Conservation (phyloP, 2,329 filamentous ascomycete genomes). For the Paracorniculantispora psalliotae region DNA sequence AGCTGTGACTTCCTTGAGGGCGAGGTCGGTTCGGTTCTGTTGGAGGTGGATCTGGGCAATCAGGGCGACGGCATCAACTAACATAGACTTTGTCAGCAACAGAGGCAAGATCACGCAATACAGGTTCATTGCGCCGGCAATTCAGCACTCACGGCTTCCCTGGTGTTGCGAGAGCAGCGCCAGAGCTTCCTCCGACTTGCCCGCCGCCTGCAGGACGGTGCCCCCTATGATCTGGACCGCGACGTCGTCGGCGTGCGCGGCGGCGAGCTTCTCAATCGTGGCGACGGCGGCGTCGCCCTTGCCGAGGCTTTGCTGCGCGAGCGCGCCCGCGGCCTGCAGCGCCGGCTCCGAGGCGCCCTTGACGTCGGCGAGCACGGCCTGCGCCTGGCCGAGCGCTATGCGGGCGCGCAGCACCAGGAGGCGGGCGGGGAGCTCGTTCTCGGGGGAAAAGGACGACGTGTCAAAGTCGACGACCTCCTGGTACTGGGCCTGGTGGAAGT, state of each 20-base stretch:
- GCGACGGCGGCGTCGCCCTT: constrained; percentile 57
- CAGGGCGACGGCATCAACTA: constrained; percentile 72
- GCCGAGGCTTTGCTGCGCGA: constrained; percentile 63
- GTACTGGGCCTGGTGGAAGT: constrained; percentile 79
- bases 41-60: constrained; percentile 89
- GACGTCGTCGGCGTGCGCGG: constrained; percentile 64
- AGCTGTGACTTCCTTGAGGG: constrained; percentile 78
- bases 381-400: constrained; percentile 74
- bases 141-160: constrained; percentile 64
- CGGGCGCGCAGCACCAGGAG: constrained; percentile 77
- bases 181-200: constrained; percentile 80
- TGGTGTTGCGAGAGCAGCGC: constrained; percentile 76
- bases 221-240: constrained; percentile 77
- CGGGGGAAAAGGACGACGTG: constrained; percentile 68
- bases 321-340: constrained; percentile 67
- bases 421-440: constrained; percentile 71
- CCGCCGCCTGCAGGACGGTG: constrained; percentile 75
- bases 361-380: constrained; percentile 66
- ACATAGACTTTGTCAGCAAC: constrained; percentile 20
- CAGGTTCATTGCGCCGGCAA: not conserved
- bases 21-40: constrained; percentile 87
- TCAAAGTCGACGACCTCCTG: constrained; percentile 82
- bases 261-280: constrained; percentile 61
- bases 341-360: constrained; percentile 64
- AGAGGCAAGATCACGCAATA: constrained; percentile 2